Base-by-base conservation (phyloP, 2,329 filamentous ascomycete species). In the Penicillium glabrum region DNA sequence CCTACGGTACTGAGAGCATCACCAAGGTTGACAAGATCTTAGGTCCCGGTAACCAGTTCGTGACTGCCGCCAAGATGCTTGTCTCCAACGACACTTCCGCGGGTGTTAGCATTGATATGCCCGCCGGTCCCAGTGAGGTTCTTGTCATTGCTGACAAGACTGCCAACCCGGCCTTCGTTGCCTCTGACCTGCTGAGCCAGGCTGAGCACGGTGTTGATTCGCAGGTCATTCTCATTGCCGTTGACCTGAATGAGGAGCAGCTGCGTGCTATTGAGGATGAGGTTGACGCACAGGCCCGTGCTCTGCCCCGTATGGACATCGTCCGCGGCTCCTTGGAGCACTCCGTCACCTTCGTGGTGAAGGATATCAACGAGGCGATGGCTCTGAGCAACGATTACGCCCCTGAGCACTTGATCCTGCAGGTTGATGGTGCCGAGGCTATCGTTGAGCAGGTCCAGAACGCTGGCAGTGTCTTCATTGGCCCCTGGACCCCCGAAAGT, bases 21-120 rank as follows among this genome's bases (percentile, higher is more conserved):
- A 90, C 82, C 75, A 99, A 99, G 80, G 95, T 99, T 8, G 95
- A 99, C 82, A 99, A 99, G 85, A 97, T 99, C 66, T 86, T 98
- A 13, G 95, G 95, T 0, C 95, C 95, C 3, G 95, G 95, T 35
- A 99, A 99, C 77, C 95, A 98, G 75, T 99, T 98, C 71, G 95
- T 99, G 41, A 99, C 95, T 0, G 95, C 95, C 0, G 95, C 91
- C 51, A 99, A 99, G 84, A 99, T 99, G 95, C 84, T 93, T 67
- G 95, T 99, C 44, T 91, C 89, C 76, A 99, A 99, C 75, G 95
- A 99, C 73, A 98, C 95, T 45, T 96, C 92, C 58, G 95, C 95
- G 13, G 90, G 91, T 23, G 93, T 97, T 41, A 89, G 91, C 75
- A 99, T 99, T 68, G 95, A 99, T 72, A 99, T 99, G 95, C 95